phyloP scores from a whole-genome alignment of 805 yeast genomes.

The Pichia ethanolica region DNA sequence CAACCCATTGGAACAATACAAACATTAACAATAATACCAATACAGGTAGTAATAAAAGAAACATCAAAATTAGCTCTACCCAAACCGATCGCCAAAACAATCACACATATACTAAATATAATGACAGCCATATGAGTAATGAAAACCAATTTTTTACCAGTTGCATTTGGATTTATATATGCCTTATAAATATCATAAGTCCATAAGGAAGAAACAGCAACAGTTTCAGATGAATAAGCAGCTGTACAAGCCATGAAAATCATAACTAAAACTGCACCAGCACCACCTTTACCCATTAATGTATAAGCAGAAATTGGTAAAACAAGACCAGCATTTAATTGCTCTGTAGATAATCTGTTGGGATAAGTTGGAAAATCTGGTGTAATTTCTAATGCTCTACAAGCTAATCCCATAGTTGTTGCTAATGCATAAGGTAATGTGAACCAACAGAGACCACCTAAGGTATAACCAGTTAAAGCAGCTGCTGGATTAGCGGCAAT shows the following conservation, averaged over 20 bases:
- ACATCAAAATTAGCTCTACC: conserved; percentile 44
- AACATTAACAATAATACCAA: conserved; percentile 48
- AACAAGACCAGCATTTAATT: conserved; percentile 42
- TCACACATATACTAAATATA: conserved; percentile 36
- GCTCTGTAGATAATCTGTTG: conserved; percentile 30
- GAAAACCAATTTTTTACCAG: conserved; percentile 38
- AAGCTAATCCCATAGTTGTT: conserved; percentile 33
- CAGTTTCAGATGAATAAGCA: conserved; percentile 48
- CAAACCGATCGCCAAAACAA: conserved; percentile 45
- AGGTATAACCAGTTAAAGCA: conserved; percentile 36
- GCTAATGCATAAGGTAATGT: conserved; percentile 34
- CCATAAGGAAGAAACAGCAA: conserved; percentile 43
- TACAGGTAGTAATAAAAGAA: conserved; percentile 46
- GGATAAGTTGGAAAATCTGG: conserved; percentile 19
- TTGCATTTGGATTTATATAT: conserved; percentile 42
- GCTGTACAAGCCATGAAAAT: conserved; percentile 49
- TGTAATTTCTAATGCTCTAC: conserved; percentile 27
- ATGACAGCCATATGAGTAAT: conserved; percentile 40
- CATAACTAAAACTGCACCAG: conserved; percentile 39
- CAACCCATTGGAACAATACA: conserved; percentile 45
- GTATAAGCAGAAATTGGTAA: conserved; percentile 46
- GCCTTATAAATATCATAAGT: conserved; percentile 46
- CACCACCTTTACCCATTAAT: conserved; percentile 44
- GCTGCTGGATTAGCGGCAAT: conserved; percentile 35
- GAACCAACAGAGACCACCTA: conserved; percentile 42